Conservation (phyloP, 2,329 filamentous ascomycete species). For the Hirsutella rhossiliensis region DNA sequence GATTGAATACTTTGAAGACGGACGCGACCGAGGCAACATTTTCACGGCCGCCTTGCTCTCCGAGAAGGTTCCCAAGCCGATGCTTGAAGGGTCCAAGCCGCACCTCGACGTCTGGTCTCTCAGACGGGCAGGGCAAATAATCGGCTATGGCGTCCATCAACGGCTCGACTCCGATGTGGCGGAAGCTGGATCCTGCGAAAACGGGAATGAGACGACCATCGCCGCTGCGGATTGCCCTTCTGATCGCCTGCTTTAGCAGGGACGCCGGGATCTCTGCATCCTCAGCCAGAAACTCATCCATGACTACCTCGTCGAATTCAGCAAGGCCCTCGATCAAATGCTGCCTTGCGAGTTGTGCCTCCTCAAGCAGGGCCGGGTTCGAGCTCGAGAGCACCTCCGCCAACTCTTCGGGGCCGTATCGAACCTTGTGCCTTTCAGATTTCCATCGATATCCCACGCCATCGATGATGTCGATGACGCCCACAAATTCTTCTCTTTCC, state of each 20-base stretch:
- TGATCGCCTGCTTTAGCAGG: conserved; percentile 61
- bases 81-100: conserved; percentile 47
- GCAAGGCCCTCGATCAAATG: conserved; percentile 74
- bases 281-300: conserved; percentile 71
- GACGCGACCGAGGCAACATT: conserved; percentile 42
- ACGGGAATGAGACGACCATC: conserved; percentile 70
- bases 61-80: conserved; percentile 24
- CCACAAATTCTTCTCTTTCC: conserved; percentile 66
- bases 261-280: conserved; percentile 60
- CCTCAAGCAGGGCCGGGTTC: conserved; percentile 44
- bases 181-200: conserved; percentile 85
- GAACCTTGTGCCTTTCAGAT: conserved; percentile 26
- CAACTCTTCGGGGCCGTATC: conserved; percentile 16
- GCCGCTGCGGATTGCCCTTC: conserved; percentile 55
- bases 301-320: conserved; percentile 76
- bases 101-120: conserved; percentile 70
- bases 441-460: conserved; percentile 65
- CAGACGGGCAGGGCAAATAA: conserved; percentile 70
- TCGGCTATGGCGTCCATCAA: conserved; percentile 81
- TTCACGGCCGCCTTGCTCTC: conserved; percentile 18
- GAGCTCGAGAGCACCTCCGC: conserved; percentile 26
- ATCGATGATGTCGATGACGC: conserved; percentile 74
- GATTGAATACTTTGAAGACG: conserved; percentile 92
- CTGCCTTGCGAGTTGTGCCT: conserved; percentile 64
- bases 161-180: conserved; percentile 88